These are phyloP conservation scores for Trametes cubensis DNA, from an alignment of 768 basidiomycete genomes.

Conservation along the genomic window DNA sequence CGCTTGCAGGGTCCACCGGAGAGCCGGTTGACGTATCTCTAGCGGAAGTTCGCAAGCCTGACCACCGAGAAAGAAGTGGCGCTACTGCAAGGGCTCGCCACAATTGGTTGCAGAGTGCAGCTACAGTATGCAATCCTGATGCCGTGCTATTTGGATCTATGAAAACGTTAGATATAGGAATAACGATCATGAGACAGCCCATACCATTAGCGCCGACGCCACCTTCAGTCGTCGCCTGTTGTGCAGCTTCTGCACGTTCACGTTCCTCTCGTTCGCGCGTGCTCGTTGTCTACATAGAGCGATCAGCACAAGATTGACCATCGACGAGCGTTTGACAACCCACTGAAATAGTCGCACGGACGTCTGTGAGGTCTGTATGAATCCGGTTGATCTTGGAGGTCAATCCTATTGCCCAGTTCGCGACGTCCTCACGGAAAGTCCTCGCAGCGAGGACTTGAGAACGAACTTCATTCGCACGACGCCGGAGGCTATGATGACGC, in stretches of 20 bases:
- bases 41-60: too few species aligned
- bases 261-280: slow-evolving; percentile 1
- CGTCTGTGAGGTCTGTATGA: background rate
- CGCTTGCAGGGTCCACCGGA: too few species aligned
- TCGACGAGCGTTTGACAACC: background rate
- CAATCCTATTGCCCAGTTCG: background rate
- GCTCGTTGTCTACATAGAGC: background rate
- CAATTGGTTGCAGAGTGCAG: too few species aligned
- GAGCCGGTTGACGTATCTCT: too few species aligned
- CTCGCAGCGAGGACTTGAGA: background rate
- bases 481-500: background rate
- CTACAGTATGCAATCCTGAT: too few species aligned
- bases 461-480: background rate
- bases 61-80: too few species aligned
- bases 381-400: background rate
- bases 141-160: too few species aligned
- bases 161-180: too few species aligned
- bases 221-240: background rate
- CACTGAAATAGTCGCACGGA: background rate
- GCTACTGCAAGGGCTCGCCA: too few species aligned
- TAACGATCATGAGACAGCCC: background rate
- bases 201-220: background rate
- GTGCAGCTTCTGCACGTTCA: background rate
- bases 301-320: background rate
- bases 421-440: background rate